Evolutionary conservation across 306 rosid genomes (phyloP), one percentile per base, ranked within the genome.

Genomic region (Hippophae tibetana): DNA sequence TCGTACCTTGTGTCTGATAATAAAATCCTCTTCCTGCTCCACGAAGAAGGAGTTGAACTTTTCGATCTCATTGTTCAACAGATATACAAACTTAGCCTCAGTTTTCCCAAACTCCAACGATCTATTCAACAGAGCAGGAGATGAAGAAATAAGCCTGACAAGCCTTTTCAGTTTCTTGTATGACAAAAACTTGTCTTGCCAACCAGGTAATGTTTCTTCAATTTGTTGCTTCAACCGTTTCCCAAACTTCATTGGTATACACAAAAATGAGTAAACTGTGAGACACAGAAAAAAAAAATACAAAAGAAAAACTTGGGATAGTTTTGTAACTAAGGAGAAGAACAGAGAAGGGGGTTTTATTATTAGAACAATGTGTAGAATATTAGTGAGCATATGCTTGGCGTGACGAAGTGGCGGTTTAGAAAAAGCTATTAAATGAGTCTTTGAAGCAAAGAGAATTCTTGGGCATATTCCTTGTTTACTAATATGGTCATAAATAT

Each of bases 81-180:
- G 49, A 58, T 58, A 78, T 31, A 90, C 70, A 51, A 90, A 90
- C 70, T 79, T 78, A 2, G 82, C 78, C 78, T 83, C 89, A 0
- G 74, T 74, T 64, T 58, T 83, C 5, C 74, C 94, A 5, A 42
- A 59, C 42, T 65, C 81, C 3, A 44, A 6, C 0, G 87, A 72
- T 5, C 69, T 79, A 18, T 72, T 66, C 66, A 54, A 7, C 74
- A 60, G 42, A 43, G 47, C 27, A 7, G 89, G 70, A 46, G 74
- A 67, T 3, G 74, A 50, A 27, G 95, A 73, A 7, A 81, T 41
- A 23, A 77, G 62, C 47, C 72, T 64, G 43, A 90, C 80, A 0
- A 86, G 82, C 74, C 83, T 76, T 94, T 90, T 90, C 83, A 90
- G 11, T 5, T 83, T 84, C 81, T 90, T 90, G 70, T 90, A 90